Percentiles rank a stretch among this genome's conserved stretches.
These are phyloP conservation scores for Pulveroboletus frians DNA, from an alignment of 768 basidiomycete species.

Conservation along the genomic window DNA sequence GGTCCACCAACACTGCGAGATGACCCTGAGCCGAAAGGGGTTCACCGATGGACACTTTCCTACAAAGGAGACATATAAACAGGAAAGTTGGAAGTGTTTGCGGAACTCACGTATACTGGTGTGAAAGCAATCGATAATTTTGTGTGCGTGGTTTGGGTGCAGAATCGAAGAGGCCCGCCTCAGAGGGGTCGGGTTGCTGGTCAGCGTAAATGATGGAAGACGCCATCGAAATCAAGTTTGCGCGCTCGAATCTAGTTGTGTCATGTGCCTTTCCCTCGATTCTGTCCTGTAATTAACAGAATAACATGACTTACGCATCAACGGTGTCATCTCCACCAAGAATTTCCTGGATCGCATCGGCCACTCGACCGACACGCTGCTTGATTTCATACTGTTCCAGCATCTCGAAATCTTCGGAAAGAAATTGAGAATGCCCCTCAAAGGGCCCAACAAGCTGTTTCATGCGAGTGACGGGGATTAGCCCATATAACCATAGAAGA, in stretches of 20 bases:
- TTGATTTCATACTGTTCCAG: slow-evolving; percentile 70
- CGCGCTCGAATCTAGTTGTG: slow-evolving; percentile 43
- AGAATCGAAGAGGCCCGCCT: slow-evolving; percentile 66
- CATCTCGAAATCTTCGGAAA: slow-evolving; percentile 63
- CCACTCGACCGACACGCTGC: slow-evolving; percentile 64
- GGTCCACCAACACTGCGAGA: slow-evolving; percentile 74
- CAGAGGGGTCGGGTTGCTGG: slow-evolving; percentile 68
- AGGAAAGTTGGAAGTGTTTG: not conserved
- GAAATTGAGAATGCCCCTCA: slow-evolving; percentile 46
- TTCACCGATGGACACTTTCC: slow-evolving; percentile 68
- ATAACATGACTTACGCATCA: slow-evolving; percentile 37
- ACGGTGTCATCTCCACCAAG: slow-evolving; percentile 34
- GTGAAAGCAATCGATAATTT: slow-evolving; percentile 56
- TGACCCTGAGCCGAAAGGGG: slow-evolving; percentile 61
- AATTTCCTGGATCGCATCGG: slow-evolving; percentile 57
- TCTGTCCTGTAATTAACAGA: not conserved
- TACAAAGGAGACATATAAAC: slow-evolving; percentile 25
- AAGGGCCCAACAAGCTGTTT: slow-evolving; percentile 76
- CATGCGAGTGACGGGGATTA: slow-evolving; percentile 3
- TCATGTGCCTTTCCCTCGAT: not conserved
- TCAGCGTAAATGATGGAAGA: slow-evolving; percentile 70
- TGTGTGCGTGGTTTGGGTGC: slow-evolving; percentile 53
- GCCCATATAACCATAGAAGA: not conserved
- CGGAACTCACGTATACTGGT: slow-evolving; percentile 57
- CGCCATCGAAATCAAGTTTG: slow-evolving; percentile 58